Conservation (phyloP, 805 yeast species). For the Schizosaccharomyces octosporus region DNA sequence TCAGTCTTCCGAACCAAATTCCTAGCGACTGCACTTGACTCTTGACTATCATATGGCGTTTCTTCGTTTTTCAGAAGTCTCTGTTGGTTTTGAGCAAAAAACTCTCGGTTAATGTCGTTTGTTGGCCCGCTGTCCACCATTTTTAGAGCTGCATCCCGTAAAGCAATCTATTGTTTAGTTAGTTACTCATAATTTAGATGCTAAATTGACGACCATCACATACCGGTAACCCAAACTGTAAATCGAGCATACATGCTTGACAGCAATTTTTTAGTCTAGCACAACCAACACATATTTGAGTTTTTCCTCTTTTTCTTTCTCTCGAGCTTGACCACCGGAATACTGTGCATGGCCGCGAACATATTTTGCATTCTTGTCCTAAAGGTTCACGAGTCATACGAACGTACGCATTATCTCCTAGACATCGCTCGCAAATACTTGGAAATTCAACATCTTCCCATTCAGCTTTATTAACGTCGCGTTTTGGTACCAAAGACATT, state of each 20-base stretch:
- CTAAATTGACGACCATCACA: background rate
- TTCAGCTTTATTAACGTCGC: slow-evolving; percentile 14
- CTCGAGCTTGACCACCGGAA: slow-evolving; percentile 42
- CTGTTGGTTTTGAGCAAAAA: slow-evolving; percentile 28
- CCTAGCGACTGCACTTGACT: slow-evolving; percentile 20
- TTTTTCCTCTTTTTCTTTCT: slow-evolving; percentile 21
- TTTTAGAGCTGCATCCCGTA: slow-evolving; percentile 58
- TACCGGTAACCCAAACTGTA: slow-evolving; percentile 58
- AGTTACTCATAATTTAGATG: too few relatives aligned
- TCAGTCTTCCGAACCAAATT: slow-evolving; percentile 29
- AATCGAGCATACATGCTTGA: slow-evolving; percentile 65
- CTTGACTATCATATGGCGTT: slow-evolving; percentile 7
- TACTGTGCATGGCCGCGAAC: slow-evolving; percentile 64
- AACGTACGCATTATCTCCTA: slow-evolving; percentile 37
- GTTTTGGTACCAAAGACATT: slow-evolving; percentile 5
- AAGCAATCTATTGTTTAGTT: slow-evolving; percentile 12
- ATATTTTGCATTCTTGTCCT: slow-evolving; percentile 66
- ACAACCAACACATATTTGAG: slow-evolving; percentile 58
- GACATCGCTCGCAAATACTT: slow-evolving; percentile 20
- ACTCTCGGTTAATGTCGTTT: slow-evolving; percentile 29
- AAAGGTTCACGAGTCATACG: slow-evolving; percentile 42
- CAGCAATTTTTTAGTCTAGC: slow-evolving; percentile 62
- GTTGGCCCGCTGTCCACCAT: slow-evolving; percentile 35
- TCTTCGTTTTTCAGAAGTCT: slow-evolving; percentile 10
- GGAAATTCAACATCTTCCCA: slow-evolving; percentile 24